Conservation (phyloP, 2,329 filamentous ascomycete genomes). For the Ophiostoma ips region DNA sequence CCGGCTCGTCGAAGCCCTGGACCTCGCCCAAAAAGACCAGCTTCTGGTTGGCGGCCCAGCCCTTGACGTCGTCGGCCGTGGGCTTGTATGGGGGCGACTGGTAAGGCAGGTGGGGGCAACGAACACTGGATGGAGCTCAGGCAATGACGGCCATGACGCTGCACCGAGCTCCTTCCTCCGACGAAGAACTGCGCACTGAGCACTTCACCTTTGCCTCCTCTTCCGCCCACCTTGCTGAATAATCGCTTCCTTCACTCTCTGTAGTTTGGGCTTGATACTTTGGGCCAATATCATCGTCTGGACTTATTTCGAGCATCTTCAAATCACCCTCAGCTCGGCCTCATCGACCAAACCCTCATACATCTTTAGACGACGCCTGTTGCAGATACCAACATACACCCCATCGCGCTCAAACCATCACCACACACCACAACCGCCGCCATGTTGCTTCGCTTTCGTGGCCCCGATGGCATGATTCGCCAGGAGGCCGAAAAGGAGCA, state of each 20-base stretch:
- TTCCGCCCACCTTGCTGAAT: too few species aligned
- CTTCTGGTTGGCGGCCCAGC: slow-evolving; percentile 74
- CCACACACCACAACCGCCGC: slow-evolving; percentile 16
- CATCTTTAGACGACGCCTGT: too few species aligned
- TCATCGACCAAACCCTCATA: too few species aligned
- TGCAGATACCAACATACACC: neutral
- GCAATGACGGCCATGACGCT: slow-evolving; percentile 11
- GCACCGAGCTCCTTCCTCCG: neutral
- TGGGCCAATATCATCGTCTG: too few species aligned
- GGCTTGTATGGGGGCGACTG: too few species aligned
- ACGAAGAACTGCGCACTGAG: neutral
- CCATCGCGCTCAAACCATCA: too few species aligned
- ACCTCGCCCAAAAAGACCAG: slow-evolving; percentile 80
- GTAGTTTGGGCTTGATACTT: too few species aligned
- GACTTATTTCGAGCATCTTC: too few species aligned
- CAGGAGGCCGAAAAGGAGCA: slow-evolving; percentile 62
- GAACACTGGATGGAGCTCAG: slow-evolving; percentile 1
- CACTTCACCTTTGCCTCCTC: neutral
- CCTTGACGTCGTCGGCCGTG: slow-evolving; percentile 50
- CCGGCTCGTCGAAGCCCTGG: slow-evolving; percentile 49
- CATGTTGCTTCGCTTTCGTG: slow-evolving; percentile 79
- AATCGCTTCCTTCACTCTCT: too few species aligned
- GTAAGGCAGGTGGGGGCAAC: too few species aligned
- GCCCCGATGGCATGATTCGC: slow-evolving; percentile 85
- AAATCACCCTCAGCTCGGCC: too few species aligned